Evolutionary conservation across 1,139 yeast genomes (phyloP), one percentile per base, ranked within the genome.

Genomic region (Yueomyces sp.): DNA sequence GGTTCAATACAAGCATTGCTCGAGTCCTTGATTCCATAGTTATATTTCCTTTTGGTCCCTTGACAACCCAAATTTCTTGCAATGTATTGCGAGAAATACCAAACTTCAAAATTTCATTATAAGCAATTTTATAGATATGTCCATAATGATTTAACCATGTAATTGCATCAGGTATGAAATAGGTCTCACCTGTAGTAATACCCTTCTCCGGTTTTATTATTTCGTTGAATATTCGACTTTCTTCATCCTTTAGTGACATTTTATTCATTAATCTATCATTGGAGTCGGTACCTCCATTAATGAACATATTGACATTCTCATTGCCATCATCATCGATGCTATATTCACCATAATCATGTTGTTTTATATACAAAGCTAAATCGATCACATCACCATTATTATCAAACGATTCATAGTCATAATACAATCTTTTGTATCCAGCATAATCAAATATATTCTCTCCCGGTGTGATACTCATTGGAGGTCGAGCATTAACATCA

Each of bases 1-100:
- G 43, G 8, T 40, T 41, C 31, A 41, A 38, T 4, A 41, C 38
- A 7, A 41, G 38, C 4, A 41, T 41, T 9, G 43, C 43, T 19
- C 43, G 38, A 9, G 43, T 41, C 2, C 41, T 39, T 12, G 43
- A 40, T 29, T 29, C 31, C 9, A 29, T 8, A 6, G 31, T 8
- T 6, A 6, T 29, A 6, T 29, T 6, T 29, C 31, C 31, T 29
- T 29, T 6, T 6, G 9, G 31, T 29, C 31, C 31, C 31, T 29
- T 29, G 31, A 6, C 31, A 29, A 29, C 6, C 31, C 19, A 8
- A 6, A 8, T 29, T 6, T 6, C 31, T 8, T 6, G 8, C 9
- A 29, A 8, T 29, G 31, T 29, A 29, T 8, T 29, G 6, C 6
- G 9, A 29, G 8, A 29, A 29, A 29, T 8, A 6, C 31, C 31